Percentiles rank a stretch among this genome's conserved stretches.
phyloP scores from a whole-genome alignment of 2,329 filamentous ascomycete genomes.

The Botrytis squamosa region DNA sequence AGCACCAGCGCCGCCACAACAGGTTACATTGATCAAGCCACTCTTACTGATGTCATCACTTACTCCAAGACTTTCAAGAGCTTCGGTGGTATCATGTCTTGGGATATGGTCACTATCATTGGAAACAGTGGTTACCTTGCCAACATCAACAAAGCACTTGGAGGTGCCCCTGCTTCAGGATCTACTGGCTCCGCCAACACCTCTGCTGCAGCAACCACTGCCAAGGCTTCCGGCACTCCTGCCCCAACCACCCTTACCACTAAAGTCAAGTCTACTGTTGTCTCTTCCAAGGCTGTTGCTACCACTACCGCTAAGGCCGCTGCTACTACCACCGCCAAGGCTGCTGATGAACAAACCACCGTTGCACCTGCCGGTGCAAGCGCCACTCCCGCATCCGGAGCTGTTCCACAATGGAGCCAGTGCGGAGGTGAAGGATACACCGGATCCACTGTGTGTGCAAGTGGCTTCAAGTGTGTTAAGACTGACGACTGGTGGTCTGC shows the following conservation, averaged over 20 bases:
- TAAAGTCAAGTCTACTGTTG: neutral
- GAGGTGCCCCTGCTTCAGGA: conserved; percentile 13
- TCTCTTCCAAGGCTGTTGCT: neutral
- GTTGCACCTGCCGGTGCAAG: neutral
- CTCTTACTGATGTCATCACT: conserved; percentile 50
- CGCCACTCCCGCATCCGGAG: neutral
- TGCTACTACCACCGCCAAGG: neutral
- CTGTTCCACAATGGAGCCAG: conserved; percentile 26
- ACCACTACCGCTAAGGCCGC: neutral
- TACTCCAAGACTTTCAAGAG: conserved; percentile 54
- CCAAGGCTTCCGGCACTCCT: neutral
- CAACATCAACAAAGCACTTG: conserved; percentile 15
- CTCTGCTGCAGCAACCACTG: conserved; percentile 12
- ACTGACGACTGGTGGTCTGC: conserved; percentile 25
- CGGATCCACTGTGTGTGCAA: conserved; percentile 27
- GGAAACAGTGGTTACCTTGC: conserved; percentile 17
- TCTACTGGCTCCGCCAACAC: conserved; percentile 3
- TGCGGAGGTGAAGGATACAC: conserved; percentile 31
- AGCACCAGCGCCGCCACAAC: conserved; percentile 45
- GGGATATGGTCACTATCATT: conserved; percentile 62
- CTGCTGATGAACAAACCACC: neutral
- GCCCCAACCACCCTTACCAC: conserved; percentile 7
- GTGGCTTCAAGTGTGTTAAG: conserved; percentile 24
- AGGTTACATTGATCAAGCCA: conserved; percentile 49
- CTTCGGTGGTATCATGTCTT: conserved; percentile 67